Percentiles rank a stretch among this genome's conserved stretches.
Conservation (phyloP, 768 basidiomycete genomes). For the Clavulina sp. region DNA sequence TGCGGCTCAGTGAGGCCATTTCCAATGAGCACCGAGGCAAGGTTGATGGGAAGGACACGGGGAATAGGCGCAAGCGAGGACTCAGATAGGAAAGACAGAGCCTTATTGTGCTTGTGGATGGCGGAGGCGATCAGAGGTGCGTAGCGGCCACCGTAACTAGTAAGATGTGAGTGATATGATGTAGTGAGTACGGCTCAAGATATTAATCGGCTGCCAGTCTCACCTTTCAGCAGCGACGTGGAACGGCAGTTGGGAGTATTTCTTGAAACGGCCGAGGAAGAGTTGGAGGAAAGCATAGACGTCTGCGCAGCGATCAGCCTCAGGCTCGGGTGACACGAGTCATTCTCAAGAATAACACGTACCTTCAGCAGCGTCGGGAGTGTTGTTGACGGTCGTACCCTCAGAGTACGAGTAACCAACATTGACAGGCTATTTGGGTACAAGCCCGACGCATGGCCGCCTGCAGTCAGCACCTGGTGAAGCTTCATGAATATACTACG, state of each 20-base stretch:
- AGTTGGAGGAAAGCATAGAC: conserved; percentile 74
- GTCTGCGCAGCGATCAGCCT: conserved; percentile 23
- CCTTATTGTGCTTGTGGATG: conserved; percentile 64
- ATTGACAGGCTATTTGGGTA: conserved; percentile 39
- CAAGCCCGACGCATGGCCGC: too few species aligned
- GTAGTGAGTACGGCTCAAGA: too few species aligned
- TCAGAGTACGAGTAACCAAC: conserved; percentile 88
- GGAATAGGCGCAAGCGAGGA: conserved; percentile 24
- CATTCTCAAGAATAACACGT: too few species aligned
- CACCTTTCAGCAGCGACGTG: conserved; percentile 61
- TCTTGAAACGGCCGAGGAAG: conserved; percentile 54
- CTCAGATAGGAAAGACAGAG: conserved; percentile 29
- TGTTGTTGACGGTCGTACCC: conserved; percentile 55
- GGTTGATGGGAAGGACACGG: conserved; percentile 52
- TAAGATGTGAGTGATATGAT: too few species aligned
- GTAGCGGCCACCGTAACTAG: conserved; percentile 41
- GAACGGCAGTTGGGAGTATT: conserved; percentile 55
- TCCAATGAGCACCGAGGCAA: conserved; percentile 68
- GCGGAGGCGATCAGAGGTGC: conserved; percentile 76
- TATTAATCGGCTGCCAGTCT: background rate
- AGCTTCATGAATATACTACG: conserved; percentile 6
- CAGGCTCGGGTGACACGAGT: background rate
- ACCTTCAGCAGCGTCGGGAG: conserved; percentile 60
- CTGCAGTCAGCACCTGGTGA: conserved; percentile 14
- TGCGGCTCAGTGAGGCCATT: conserved; percentile 78